Percentiles rank a stretch among this genome's conserved stretches.
These are phyloP conservation scores for Ceratopteris richardii DNA, from an alignment of 75 land plant species.

Conservation along the genomic window DNA sequence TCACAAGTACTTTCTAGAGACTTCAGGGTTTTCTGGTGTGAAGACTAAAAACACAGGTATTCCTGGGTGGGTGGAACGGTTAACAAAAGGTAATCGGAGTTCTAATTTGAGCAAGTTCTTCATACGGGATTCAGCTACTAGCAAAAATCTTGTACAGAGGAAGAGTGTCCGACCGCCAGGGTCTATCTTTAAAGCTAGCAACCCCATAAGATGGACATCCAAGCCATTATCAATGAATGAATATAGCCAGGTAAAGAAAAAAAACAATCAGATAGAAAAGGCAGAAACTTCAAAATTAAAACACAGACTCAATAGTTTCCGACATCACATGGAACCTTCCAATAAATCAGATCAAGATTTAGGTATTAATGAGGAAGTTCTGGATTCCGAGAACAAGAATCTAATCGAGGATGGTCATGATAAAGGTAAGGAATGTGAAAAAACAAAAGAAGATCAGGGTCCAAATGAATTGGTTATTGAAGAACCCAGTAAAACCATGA, in stretches of 20 bases:
- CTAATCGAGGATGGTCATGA: no score
- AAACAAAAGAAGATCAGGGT: no score
- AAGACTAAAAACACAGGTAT: neutral
- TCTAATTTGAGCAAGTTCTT: neutral
- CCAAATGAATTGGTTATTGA: no score
- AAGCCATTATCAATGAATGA: slow-evolving; percentile 1
- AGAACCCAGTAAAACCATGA: no score
- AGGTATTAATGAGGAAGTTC: neutral
- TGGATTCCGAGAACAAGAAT: no score
- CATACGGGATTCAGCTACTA: neutral
- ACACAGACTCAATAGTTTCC: neutral
- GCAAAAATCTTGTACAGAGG: neutral
- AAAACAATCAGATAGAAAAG: neutral
- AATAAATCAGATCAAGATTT: neutral
- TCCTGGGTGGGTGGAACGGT: slow-evolving; percentile 1
- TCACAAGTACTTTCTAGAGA: no score
- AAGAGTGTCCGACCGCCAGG: slow-evolving; percentile 12
- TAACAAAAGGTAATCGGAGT: slow-evolving; percentile 1
- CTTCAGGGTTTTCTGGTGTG: neutral
- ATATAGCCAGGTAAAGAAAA: neutral
- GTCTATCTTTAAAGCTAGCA: slow-evolving; percentile 6
- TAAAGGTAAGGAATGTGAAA: no score
- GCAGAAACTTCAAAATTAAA: neutral
- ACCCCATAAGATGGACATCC: neutral
- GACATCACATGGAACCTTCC: neutral